Conservation (phyloP, 2,329 filamentous ascomycete species). For the Exophiala oligosperma region DNA sequence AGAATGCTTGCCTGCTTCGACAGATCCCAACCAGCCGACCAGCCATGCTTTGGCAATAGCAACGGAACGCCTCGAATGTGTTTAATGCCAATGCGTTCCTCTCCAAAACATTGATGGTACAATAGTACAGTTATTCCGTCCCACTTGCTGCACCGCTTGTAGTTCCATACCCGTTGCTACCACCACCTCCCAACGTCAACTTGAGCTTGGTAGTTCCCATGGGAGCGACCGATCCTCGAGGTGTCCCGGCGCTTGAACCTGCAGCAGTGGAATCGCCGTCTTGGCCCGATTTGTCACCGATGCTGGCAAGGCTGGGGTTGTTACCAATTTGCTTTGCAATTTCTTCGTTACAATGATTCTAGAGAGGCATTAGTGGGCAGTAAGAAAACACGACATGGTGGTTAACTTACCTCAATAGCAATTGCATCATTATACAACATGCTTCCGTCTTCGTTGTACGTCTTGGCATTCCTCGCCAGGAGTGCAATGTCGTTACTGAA, state of each 20-base stretch:
- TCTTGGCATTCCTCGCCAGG: constrained; percentile 87
- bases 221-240: constrained; percentile 57
- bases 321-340: constrained; percentile 28
- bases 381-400: neutral
- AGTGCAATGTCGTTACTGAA: constrained; percentile 80
- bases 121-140: constrained; percentile 33
- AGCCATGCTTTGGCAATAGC: neutral
- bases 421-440: constrained; percentile 90
- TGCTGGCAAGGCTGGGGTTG: constrained; percentile 54
- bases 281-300: constrained; percentile 46
- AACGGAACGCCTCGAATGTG: neutral
- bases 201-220: constrained; percentile 66
- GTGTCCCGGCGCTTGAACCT: constrained; percentile 56
- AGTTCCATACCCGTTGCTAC: constrained; percentile 37
- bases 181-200: constrained; percentile 58
- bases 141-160: constrained; percentile 37
- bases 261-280: constrained; percentile 53
- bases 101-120: constrained; percentile 17
- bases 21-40: neutral
- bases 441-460: constrained; percentile 95
- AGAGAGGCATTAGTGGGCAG: neutral
- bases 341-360: constrained; percentile 31
- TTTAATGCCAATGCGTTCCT: neutral
- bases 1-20: neutral
- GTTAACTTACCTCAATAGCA: constrained; percentile 72